Evolutionary conservation across 2,329 filamentous ascomycete genomes (phyloP).

Genomic region (Penicillium sp.): DNA sequence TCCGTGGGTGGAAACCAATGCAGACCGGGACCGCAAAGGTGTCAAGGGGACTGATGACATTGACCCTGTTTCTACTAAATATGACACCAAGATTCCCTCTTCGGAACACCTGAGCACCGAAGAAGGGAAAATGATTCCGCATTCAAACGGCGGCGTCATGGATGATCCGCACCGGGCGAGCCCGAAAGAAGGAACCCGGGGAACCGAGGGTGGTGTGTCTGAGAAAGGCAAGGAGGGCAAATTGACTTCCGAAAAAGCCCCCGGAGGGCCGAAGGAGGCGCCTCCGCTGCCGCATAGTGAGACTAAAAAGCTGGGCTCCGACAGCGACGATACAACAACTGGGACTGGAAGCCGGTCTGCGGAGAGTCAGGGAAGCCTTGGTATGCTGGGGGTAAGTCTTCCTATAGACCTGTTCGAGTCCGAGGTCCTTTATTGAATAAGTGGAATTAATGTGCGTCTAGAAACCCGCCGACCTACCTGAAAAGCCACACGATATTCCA

Average conservation of each 20-base stretch:
- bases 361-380: constrained; percentile 45
- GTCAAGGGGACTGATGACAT: constrained; percentile 34
- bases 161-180: constrained; percentile 74
- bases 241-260: constrained; percentile 69
- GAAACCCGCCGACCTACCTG: constrained; percentile 80
- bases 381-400: constrained; percentile 54
- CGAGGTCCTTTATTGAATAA: neutral
- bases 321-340: constrained; percentile 31
- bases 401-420: neutral
- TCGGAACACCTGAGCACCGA: constrained; percentile 39
- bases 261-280: constrained; percentile 79
- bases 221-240: constrained; percentile 78
- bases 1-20: constrained; percentile 59
- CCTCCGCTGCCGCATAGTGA: constrained; percentile 80
- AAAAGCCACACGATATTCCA: constrained; percentile 71
- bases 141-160: constrained; percentile 78
- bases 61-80: constrained; percentile 29
- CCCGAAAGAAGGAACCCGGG: constrained; percentile 81
- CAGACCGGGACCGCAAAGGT: constrained; percentile 47
- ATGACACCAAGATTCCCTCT: constrained; percentile 24
- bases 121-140: constrained; percentile 45
- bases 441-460: constrained; percentile 34
- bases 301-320: constrained; percentile 60
- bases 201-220: constrained; percentile 84
- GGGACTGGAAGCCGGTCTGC: constrained; percentile 42